Evolutionary conservation across 2,329 filamentous ascomycete genomes (phyloP).

Genomic region (Aspergillus costaricaensis): DNA sequence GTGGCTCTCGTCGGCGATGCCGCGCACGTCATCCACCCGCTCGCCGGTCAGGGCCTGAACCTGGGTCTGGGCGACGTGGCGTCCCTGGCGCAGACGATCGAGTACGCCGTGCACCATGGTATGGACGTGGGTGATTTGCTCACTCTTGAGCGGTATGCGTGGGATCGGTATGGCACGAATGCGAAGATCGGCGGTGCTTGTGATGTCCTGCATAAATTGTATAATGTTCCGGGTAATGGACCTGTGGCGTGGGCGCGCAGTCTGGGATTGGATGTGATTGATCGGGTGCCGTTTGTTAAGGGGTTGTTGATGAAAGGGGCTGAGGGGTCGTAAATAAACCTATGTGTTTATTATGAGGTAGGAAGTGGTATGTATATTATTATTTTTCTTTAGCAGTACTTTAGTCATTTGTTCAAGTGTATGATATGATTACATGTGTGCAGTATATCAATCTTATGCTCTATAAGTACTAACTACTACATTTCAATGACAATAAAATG

Average conservation of each 20-base stretch:
- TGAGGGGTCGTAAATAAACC: slow-evolving; percentile 31
- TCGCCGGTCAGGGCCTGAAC: slow-evolving; percentile 93
- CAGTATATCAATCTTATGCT: no score
- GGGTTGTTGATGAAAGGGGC: slow-evolving; percentile 78
- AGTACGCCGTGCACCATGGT: slow-evolving; percentile 75
- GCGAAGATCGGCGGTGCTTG: slow-evolving; percentile 74
- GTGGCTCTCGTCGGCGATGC: slow-evolving; percentile 91
- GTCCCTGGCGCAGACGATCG: slow-evolving; percentile 72
- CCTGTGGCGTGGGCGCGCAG: slow-evolving; percentile 80
- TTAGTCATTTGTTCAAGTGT: no score
- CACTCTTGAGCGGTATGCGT: slow-evolving; percentile 77
- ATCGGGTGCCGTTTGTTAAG: slow-evolving; percentile 75
- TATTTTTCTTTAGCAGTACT: no score
- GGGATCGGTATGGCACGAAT: slow-evolving; percentile 80
- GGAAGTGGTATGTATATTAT: no score
- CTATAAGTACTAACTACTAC: no score
- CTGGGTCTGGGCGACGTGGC: slow-evolving; percentile 88
- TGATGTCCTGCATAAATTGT: slow-evolving; percentile 91
- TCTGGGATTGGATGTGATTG: slow-evolving; percentile 72
- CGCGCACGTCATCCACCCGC: slow-evolving; percentile 90
- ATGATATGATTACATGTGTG: no score
- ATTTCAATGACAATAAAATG: no score
- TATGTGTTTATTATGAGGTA: no score
- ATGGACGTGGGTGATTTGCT: slow-evolving; percentile 81
- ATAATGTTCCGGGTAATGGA: slow-evolving; percentile 71